These are phyloP conservation scores for Thelonectria blattea DNA, from an alignment of 2,329 filamentous ascomycete genomes.

Conservation along the genomic window DNA sequence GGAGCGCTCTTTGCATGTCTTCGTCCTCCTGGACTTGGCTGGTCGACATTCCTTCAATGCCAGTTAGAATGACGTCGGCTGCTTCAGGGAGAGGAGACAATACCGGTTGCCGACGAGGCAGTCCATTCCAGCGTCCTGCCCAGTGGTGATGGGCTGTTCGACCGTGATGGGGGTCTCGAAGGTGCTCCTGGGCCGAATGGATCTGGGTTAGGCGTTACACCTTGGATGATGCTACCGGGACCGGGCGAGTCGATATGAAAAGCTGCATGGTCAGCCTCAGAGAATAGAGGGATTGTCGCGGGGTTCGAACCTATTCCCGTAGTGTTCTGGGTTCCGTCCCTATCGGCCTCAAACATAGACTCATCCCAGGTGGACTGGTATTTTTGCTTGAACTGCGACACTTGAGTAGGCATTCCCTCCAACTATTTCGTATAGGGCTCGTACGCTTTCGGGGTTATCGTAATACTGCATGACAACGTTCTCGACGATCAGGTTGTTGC, in stretches of 20 bases:
- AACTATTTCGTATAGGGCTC: conserved; percentile 9
- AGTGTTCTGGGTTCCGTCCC: conserved; percentile 55
- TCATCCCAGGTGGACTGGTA: conserved; percentile 62
- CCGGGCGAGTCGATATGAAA: conserved; percentile 63
- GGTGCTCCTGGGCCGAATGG: conserved; percentile 54
- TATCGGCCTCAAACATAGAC: conserved; percentile 55
- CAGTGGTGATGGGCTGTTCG: conserved; percentile 63
- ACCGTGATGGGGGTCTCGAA: conserved; percentile 67
- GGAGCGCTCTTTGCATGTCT: conserved; percentile 62
- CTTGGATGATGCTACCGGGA: conserved; percentile 51
- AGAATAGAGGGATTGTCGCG: neutral
- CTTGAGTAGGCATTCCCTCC: conserved; percentile 25
- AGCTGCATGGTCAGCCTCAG: conserved; percentile 46
- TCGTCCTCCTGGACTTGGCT: conserved; percentile 56
- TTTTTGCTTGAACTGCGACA: conserved; percentile 51
- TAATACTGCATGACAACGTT: conserved; percentile 59
- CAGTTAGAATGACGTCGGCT: conserved; percentile 34
- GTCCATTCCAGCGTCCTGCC: conserved; percentile 58
- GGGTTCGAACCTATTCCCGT: conserved; percentile 51
- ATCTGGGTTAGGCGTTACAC: conserved; percentile 49
- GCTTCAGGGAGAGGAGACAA: conserved; percentile 28
- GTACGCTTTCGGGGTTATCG: conserved; percentile 50
- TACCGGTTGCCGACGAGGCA: conserved; percentile 51
- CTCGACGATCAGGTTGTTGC: conserved; percentile 53
- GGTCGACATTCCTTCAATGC: conserved; percentile 44